phyloP scores from a whole-genome alignment of 352 stramenopile species.

The Peronosclerospora sorghi region DNA sequence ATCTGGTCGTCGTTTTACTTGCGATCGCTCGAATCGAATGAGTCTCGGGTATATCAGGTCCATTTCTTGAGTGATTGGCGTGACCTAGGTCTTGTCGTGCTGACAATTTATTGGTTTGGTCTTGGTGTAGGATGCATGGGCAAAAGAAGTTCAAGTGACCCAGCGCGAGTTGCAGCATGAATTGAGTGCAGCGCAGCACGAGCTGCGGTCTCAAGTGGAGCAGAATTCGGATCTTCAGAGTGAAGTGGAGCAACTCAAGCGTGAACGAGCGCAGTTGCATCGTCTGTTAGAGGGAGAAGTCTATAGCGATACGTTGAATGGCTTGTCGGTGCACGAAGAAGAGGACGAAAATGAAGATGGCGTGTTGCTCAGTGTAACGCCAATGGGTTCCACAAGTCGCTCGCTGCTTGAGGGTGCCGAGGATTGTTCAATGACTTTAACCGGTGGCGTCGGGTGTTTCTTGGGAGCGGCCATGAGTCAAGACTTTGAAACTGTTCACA shows the following conservation, averaged over 20 bases:
- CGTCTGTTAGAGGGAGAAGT: slow-evolving; percentile 60
- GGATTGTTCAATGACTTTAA: no score
- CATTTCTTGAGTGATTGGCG: slow-evolving; percentile 11
- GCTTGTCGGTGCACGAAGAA: slow-evolving; percentile 65
- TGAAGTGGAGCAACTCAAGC: slow-evolving; percentile 56
- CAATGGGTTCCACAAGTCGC: slow-evolving; percentile 14
- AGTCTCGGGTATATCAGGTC: slow-evolving; percentile 66
- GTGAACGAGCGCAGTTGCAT: slow-evolving; percentile 44
- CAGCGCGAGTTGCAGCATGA: slow-evolving; percentile 69
- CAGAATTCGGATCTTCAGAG: slow-evolving; percentile 64
- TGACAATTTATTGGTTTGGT: no score
- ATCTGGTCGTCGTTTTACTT: slow-evolving; percentile 83
- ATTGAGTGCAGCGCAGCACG: slow-evolving; percentile 47
- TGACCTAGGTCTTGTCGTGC: no score
- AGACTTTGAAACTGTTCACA: no score
- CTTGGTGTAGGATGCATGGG: slow-evolving; percentile 56
- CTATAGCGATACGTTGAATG: slow-evolving; percentile 50
- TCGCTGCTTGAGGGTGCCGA: slow-evolving; percentile 15
- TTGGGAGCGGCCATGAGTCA: no score
- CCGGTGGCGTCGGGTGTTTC: no score
- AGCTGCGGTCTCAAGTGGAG: slow-evolving; percentile 57
- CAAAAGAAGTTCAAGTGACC: slow-evolving; percentile 68
- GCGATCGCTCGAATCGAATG: slow-evolving; percentile 70
- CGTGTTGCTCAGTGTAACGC: slow-evolving; percentile 64
- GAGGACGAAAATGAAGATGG: slow-evolving; percentile 63